phyloP scores from a whole-genome alignment of 495 filamentous ascomycete genomes.

The Aspergillus baeticus region DNA sequence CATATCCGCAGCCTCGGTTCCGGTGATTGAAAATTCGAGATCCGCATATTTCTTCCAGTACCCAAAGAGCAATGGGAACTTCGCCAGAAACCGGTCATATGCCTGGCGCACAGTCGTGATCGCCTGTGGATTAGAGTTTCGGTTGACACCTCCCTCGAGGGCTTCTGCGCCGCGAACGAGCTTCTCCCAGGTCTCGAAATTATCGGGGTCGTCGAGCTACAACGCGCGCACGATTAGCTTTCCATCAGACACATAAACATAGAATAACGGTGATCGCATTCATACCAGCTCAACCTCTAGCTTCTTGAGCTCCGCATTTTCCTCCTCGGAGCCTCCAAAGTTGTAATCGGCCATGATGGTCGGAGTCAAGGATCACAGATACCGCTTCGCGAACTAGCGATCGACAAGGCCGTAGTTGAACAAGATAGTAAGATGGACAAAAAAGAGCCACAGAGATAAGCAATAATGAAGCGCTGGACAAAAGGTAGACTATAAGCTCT shows the following conservation, averaged over 20 bases:
- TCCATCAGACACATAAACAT: not conserved
- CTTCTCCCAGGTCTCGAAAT: conserved; percentile 94
- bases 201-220: conserved; percentile 74
- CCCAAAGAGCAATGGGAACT: conserved; percentile 93
- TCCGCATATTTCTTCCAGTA: conserved; percentile 99
- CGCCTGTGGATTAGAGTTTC: conserved; percentile 93
- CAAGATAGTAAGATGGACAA: not conserved
- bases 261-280: conserved; percentile 1
- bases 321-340: conserved; percentile 78
- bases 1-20: conserved; percentile 97
- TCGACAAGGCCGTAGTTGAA: not conserved
- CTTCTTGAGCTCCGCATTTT: conserved; percentile 80
- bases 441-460: not conserved
- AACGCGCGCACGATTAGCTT: conserved; percentile 5
- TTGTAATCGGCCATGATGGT: conserved; percentile 56
- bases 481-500: too few relatives aligned
- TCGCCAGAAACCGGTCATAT: conserved; percentile 91
- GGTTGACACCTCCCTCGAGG: conserved; percentile 90
- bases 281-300: conserved; percentile 73
- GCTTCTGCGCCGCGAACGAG: conserved; percentile 78
- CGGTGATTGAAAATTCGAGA: conserved; percentile 92
- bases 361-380: not conserved
- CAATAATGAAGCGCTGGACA: too few relatives aligned
- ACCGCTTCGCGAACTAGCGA: not conserved
- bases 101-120: conserved; percentile 79